These are phyloP conservation scores for Rhizopogon rudus DNA, from an alignment of 768 basidiomycete species.

Conservation along the genomic window DNA sequence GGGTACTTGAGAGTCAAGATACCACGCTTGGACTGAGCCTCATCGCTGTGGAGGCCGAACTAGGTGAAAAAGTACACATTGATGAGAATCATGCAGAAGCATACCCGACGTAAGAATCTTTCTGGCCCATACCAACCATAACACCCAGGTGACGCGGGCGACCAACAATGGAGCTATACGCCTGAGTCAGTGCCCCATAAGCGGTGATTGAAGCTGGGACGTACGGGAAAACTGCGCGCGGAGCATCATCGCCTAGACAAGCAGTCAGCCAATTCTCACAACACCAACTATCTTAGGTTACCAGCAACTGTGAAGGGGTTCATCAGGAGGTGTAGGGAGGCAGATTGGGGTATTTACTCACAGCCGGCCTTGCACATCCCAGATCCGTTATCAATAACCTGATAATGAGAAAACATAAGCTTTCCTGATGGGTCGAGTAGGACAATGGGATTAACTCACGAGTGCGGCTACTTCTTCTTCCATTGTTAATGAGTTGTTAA, in stretches of 20 bases:
- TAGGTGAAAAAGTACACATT: not conserved
- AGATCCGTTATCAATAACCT: constrained; percentile 93
- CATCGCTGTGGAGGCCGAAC: constrained; percentile 50
- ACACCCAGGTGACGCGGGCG: constrained; percentile 93
- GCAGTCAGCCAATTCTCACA: not conserved
- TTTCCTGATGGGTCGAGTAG: not conserved
- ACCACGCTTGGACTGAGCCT: constrained; percentile 93
- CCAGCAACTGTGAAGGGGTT: constrained; percentile 51
- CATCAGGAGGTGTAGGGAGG: constrained; percentile 14
- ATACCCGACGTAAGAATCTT: constrained; percentile 94
- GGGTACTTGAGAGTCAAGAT: constrained; percentile 92
- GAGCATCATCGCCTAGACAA: constrained; percentile 76
- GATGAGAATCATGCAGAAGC: constrained; percentile 15
- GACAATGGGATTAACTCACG: constrained; percentile 24
- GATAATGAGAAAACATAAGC: not conserved
- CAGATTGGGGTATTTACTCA: constrained; percentile 37
- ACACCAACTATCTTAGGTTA: constrained; percentile 18
- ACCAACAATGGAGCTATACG: constrained; percentile 80
- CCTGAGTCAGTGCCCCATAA: not conserved
- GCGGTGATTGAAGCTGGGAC: constrained; percentile 27
- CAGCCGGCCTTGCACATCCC: constrained; percentile 99
- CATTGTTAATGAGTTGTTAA: constrained; percentile 32
- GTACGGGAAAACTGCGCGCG: constrained; percentile 93
- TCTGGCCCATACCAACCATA: constrained; percentile 97
- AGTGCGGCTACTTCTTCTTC: constrained; percentile 64